These are phyloP conservation scores for Tirmania nivea DNA, from an alignment of 495 filamentous ascomycete genomes.

Conservation along the genomic window DNA sequence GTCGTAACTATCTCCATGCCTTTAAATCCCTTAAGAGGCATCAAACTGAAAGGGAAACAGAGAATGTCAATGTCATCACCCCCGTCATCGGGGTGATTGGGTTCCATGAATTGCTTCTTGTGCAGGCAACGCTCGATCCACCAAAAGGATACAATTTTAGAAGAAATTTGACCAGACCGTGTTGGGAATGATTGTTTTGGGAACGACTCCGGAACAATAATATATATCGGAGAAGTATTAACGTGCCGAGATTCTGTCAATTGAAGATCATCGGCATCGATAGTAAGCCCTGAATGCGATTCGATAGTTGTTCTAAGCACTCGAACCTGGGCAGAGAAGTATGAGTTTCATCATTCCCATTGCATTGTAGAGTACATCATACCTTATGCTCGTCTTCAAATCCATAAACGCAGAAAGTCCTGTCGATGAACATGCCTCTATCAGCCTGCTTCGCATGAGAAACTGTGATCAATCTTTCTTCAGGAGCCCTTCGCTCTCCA, in stretches of 20 bases:
- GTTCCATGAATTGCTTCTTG: slow-evolving; percentile 44
- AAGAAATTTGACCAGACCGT: too few species aligned
- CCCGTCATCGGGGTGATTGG: slow-evolving; percentile 14
- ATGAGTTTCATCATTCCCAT: not conserved
- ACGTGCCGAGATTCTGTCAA: too few species aligned
- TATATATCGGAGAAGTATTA: too few species aligned
- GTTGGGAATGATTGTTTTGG: too few species aligned
- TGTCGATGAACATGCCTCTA: slow-evolving; percentile 30
- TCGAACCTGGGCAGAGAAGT: too few species aligned
- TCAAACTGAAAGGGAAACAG: not conserved
- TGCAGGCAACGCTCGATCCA: slow-evolving; percentile 80
- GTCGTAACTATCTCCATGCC: slow-evolving; percentile 54
- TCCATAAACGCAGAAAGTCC: slow-evolving; percentile 41
- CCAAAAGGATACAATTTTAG: slow-evolving; percentile 52
- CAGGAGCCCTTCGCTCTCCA: not conserved
- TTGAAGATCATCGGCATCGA: too few species aligned
- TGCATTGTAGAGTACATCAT: not conserved
- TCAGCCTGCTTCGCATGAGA: too few species aligned
- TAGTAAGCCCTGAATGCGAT: slow-evolving; percentile 4
- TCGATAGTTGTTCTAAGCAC: slow-evolving; percentile 26
- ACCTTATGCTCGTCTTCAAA: slow-evolving; percentile 27
- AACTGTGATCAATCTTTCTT: not conserved
- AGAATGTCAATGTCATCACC: not conserved
- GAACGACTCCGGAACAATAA: too few species aligned
- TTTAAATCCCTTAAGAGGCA: slow-evolving; percentile 31